These are phyloP conservation scores for Pestalotiopsis sp. DNA, from an alignment of 2,329 filamentous ascomycete species.

Conservation along the genomic window DNA sequence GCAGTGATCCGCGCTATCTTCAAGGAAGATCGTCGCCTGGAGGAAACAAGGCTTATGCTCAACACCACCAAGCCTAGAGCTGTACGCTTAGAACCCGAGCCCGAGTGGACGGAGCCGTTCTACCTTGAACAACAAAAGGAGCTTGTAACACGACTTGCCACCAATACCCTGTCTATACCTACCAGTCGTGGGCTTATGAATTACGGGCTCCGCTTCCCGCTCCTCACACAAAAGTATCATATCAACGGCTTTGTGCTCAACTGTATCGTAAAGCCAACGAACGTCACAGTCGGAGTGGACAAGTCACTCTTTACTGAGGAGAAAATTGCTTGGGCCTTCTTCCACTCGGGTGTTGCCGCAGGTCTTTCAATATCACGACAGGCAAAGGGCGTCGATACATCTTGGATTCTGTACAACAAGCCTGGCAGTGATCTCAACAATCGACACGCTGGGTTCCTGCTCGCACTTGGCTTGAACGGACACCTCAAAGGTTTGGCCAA, in stretches of 20 bases:
- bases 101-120: slow-evolving; percentile 80
- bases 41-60: slow-evolving; percentile 82
- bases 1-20: slow-evolving; percentile 85
- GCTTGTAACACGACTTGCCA: slow-evolving; percentile 81
- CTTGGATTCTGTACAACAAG: slow-evolving; percentile 99
- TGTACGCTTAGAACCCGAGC: slow-evolving; percentile 73
- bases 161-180: slow-evolving; percentile 85
- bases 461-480: slow-evolving; percentile 89
- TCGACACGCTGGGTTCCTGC: slow-evolving; percentile 89
- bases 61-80: slow-evolving; percentile 80
- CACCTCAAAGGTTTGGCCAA: slow-evolving; percentile 94
- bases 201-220: slow-evolving; percentile 81
- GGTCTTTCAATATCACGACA: slow-evolving; percentile 87
- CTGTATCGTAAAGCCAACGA: slow-evolving; percentile 87
- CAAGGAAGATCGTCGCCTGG: slow-evolving; percentile 83
- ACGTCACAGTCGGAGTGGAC: slow-evolving; percentile 91
- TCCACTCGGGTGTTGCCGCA: slow-evolving; percentile 93
- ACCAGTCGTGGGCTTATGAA: slow-evolving; percentile 84
- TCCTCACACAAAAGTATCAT: slow-evolving; percentile 89
- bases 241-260: slow-evolving; percentile 90
- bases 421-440: slow-evolving; percentile 84
- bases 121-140: slow-evolving; percentile 91
- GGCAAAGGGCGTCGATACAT: slow-evolving; percentile 93
- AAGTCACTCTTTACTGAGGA: slow-evolving; percentile 87
- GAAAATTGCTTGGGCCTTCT: slow-evolving; percentile 97